Percentiles rank a stretch among this genome's conserved stretches.
Conservation (phyloP, 441 rosid species). For the Populus hybrid region DNA sequence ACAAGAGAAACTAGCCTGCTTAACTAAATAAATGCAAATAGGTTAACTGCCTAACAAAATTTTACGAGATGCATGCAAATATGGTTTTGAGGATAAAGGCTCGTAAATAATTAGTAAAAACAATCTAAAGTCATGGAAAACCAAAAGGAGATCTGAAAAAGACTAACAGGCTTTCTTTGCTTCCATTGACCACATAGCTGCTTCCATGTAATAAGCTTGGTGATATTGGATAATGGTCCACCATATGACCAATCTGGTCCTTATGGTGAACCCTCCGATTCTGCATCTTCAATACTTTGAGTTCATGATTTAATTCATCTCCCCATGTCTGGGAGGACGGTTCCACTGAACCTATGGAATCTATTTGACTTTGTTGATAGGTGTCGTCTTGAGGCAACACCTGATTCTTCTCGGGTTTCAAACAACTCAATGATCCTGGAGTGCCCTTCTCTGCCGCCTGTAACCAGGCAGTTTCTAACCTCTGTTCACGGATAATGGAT, state of each 20-base stretch:
- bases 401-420: constrained; percentile 92
- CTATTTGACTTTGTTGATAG: constrained; percentile 46
- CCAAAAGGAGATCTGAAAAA: constrained; percentile 16
- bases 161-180: constrained; percentile 87
- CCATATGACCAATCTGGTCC: constrained; percentile 50
- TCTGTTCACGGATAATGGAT: constrained; percentile 91
- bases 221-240: constrained; percentile 60
- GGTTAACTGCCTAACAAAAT: constrained; percentile 4
- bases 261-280: constrained; percentile 49
- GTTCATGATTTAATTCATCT: constrained; percentile 64
- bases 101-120: background rate
- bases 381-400: constrained; percentile 80
- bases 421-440: constrained; percentile 48
- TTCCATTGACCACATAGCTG: constrained; percentile 40
- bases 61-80: background rate
- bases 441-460: constrained; percentile 86
- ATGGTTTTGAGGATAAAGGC: background rate
- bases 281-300: constrained; percentile 56
- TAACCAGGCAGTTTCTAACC: constrained; percentile 94
- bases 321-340: constrained; percentile 65
- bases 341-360: constrained; percentile 46
- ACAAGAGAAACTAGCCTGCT: background rate
- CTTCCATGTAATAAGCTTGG: constrained; percentile 84
- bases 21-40: background rate
- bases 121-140: background rate